A percentile compares a stretch with the other conserved stretches of the same genome.
Evolutionary conservation across 495 filamentous ascomycete genomes (phyloP).

Genomic region (Aspergillus diversus): DNA sequence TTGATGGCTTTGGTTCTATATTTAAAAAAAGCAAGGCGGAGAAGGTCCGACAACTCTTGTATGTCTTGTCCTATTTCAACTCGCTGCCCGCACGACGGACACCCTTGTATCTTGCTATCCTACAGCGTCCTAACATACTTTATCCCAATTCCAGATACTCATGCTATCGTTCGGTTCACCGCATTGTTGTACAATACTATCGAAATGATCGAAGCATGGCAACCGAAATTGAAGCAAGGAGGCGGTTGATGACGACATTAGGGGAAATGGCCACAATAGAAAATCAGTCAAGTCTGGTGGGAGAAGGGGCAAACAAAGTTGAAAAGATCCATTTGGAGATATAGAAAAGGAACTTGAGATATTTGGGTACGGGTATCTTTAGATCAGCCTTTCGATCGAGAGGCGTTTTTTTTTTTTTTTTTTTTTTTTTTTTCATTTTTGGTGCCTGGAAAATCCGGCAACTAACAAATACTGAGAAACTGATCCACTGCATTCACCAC

Average conservation of each 20-base stretch:
- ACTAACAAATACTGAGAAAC: too few relatives aligned
- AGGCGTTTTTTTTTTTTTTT: background rate
- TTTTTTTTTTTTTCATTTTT: background rate
- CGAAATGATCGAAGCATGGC: slow-evolving; percentile 38
- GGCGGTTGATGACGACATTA: slow-evolving; percentile 38
- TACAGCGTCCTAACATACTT: background rate
- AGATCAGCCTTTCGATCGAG: background rate
- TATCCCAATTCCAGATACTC: slow-evolving; percentile 37
- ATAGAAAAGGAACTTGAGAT: background rate
- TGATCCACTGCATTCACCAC: too few relatives aligned
- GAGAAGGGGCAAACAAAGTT: background rate
- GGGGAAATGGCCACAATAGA: slow-evolving; percentile 27
- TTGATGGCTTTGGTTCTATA: slow-evolving; percentile 45
- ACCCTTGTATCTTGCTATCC: too few relatives aligned
- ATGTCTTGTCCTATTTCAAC: slow-evolving; percentile 18
- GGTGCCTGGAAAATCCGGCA: background rate
- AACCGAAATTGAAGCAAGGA: slow-evolving; percentile 43
- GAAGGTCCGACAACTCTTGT: slow-evolving; percentile 41
- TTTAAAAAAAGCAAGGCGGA: slow-evolving; percentile 27
- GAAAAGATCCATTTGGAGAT: background rate
- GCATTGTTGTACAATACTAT: slow-evolving; percentile 47
- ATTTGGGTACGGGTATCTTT: background rate
- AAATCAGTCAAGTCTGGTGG: background rate
- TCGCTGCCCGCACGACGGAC: too few relatives aligned
- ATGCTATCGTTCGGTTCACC: slow-evolving; percentile 45